Evolutionary conservation across 2,329 filamentous ascomycete species (phyloP), one percentile per base, ranked within the genome.

Genomic region (Allantophomopsis lycopodina): DNA sequence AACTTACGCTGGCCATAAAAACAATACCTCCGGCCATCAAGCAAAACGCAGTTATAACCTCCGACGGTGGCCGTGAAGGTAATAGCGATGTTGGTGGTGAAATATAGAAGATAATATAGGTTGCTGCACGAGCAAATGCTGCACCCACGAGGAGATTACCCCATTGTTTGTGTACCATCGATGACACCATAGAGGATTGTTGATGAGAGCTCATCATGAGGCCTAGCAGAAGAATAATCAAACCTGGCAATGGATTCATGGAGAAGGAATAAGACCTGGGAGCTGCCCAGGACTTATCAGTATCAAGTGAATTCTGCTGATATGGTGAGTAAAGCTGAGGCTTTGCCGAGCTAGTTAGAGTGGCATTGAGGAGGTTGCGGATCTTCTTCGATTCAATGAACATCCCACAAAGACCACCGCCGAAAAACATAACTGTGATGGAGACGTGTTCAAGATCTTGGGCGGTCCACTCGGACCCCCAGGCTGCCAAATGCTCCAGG

Each of bases 161-260:
- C 89, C 89, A 96, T 60, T 95, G 88, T 55, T 80, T 80, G 62
- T 96, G 89, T 37, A 96, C 73, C 84, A 91, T 94, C 48, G 78
- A 84, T 8, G 86, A 89, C 36, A 87, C 71, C 79, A 86, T 85
- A 43, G 77, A 83, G 20, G 67, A 58, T 44, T 57, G 54, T 43
- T 89, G 84, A 59, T 96, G 89, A 18, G 83, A 86, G 54, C 82
- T 82, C 89, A 96, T 96, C 83, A 94, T 91, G 56, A 88, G 74
- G 28, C 91, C 91, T 2, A 95, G 68, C 1, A 95, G 66, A 42
- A 95, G 66, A 48, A 96, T 89, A 37, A 94, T 74, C 4, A 96
- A 67, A 1, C 79, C 84, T 0, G 89, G 91, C 49, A 96, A 74
- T 1, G 88, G 89, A 57, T 96, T 95, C 55, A 91, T 68, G 1